phyloP scores from a whole-genome alignment of 139 green algal genomes.

The Dunaliella primolecta region DNA sequence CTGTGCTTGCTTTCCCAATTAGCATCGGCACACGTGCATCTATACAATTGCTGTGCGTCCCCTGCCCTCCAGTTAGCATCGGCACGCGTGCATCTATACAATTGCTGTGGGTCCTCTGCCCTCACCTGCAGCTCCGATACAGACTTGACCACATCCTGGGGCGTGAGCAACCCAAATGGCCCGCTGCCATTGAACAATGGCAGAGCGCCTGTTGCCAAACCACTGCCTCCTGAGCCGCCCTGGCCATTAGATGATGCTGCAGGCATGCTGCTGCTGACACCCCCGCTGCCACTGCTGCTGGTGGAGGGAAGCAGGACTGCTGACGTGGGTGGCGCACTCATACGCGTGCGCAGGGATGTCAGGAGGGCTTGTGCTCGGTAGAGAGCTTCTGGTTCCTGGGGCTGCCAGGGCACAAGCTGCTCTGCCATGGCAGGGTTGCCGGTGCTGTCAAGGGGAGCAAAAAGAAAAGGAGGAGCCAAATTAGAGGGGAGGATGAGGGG shows the following conservation, averaged over 20 bases:
- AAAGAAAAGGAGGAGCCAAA: not conserved
- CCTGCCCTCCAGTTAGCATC: no score
- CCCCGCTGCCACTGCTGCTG: not conserved
- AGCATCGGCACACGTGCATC: no score
- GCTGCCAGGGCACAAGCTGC: constrained; percentile 55
- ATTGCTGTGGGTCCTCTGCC: no score
- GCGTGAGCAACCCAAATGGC: constrained; percentile 45
- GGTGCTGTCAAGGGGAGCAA: constrained; percentile 16
- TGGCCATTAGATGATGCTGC: not conserved
- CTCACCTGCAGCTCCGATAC: constrained; percentile 32
- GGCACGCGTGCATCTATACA: no score
- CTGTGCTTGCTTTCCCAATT: no score
- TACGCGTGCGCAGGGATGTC: constrained; percentile 2
- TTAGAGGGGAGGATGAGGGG: not conserved
- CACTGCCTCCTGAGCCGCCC: not conserved
- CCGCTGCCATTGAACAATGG: constrained; percentile 30
- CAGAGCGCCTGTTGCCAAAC: not conserved
- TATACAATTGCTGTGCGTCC: no score
- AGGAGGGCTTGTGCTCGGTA: constrained; percentile 52
- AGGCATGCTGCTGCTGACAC: not conserved
- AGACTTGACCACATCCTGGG: constrained; percentile 32
- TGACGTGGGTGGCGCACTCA: not conserved
- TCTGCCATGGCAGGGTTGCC: constrained; percentile 37
- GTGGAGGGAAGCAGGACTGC: not conserved
- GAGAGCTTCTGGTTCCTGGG: constrained; percentile 42